Evolutionary conservation across 2,329 filamentous ascomycete genomes (phyloP).

Genomic region (Monilinia fructigena): DNA sequence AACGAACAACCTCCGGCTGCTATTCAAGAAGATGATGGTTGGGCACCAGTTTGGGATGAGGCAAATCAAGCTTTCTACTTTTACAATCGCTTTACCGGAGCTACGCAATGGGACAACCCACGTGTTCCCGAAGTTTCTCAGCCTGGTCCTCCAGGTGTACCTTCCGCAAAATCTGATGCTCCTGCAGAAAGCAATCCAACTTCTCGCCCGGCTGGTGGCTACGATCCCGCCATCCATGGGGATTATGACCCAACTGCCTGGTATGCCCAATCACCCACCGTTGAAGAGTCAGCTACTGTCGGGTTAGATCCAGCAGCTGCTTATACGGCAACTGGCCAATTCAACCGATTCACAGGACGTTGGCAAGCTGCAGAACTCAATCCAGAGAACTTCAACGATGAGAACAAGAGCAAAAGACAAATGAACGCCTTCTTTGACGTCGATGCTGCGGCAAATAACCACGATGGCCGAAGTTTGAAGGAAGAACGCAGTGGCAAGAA

Average conservation of each 20-base stretch:
- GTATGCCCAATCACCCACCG: constrained; percentile 67
- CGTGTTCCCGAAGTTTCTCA: constrained; percentile 55
- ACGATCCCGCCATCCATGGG: constrained; percentile 94
- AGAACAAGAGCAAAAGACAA: constrained; percentile 82
- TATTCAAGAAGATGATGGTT: constrained; percentile 67
- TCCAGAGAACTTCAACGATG: constrained; percentile 78
- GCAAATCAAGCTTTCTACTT: constrained; percentile 73
- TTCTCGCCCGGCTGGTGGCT: constrained; percentile 63
- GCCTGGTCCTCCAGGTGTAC: constrained; percentile 34
- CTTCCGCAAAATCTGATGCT: constrained; percentile 35
- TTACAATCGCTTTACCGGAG: constrained; percentile 74
- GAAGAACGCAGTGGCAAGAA: constrained; percentile 86
- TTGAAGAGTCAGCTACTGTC: constrained; percentile 40
- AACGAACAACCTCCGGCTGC: constrained; percentile 48
- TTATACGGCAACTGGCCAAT: constrained; percentile 70
- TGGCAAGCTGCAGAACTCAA: constrained; percentile 69
- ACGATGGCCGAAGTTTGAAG: constrained; percentile 87
- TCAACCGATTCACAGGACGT: constrained; percentile 86
- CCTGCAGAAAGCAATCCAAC: constrained; percentile 33
- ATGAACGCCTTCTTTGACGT: constrained; percentile 96
- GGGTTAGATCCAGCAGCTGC: constrained; percentile 47
- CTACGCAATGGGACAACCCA: constrained; percentile 84
- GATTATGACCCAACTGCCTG: constrained; percentile 95
- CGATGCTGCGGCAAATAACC: constrained; percentile 85
- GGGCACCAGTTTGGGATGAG: constrained; percentile 77